These are phyloP conservation scores for Ailanthus altissimus DNA, from an alignment of 345 rosid species.

Conservation along the genomic window DNA sequence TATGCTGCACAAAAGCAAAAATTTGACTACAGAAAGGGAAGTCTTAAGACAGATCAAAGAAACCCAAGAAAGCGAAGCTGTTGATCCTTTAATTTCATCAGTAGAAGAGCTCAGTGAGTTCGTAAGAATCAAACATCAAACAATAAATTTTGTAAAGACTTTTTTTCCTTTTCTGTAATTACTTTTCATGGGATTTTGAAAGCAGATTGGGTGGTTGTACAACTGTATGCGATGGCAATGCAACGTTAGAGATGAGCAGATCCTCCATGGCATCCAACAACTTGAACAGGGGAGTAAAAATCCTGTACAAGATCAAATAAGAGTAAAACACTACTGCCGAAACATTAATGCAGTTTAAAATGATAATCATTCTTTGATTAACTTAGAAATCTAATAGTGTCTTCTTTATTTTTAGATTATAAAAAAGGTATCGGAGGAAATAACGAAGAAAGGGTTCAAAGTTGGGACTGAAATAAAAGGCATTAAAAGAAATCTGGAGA, in stretches of 20 bases:
- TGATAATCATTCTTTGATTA: no score
- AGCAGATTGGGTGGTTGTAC: neutral
- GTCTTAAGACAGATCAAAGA: neutral
- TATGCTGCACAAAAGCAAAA: constrained; percentile 8
- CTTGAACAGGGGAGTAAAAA: neutral
- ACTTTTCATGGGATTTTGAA: no score
- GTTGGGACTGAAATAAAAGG: neutral
- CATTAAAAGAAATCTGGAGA: neutral
- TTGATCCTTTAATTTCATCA: neutral
- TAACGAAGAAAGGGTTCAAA: neutral
- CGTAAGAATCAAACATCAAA: neutral
- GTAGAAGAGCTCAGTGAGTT: neutral
- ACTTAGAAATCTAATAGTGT: no score
- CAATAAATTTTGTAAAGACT: neutral
- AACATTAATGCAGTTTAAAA: no score
- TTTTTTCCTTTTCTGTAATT: neutral
- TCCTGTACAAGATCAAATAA: neutral
- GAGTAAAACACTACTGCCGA: neutral
- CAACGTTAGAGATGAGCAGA: no score
- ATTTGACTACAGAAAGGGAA: constrained; percentile 10
- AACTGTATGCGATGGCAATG: neutral
- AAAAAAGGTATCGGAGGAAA: neutral
- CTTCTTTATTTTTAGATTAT: neutral
- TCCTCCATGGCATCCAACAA: neutral
- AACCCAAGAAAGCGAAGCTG: neutral